These are phyloP conservation scores for Bothriochloa decipiens DNA, from an alignment of 176 grass and related monocot genomes.

Conservation along the genomic window DNA sequence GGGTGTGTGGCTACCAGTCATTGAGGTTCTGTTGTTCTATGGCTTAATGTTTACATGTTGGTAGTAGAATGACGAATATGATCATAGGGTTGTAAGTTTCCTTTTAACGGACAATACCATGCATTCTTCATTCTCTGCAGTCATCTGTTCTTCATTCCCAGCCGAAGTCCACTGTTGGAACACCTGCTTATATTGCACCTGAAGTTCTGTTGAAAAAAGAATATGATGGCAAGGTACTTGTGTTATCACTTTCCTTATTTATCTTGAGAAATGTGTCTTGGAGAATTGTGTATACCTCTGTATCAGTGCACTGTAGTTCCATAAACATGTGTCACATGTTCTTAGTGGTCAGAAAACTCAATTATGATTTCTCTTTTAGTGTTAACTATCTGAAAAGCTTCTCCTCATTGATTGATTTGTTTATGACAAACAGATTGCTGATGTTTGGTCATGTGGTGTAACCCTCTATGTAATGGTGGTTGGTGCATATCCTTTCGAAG, in stretches of 20 bases:
- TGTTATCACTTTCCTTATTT: constrained; percentile 2
- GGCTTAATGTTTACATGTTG: not conserved
- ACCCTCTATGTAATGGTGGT: constrained; percentile 86
- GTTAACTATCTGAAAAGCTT: not conserved
- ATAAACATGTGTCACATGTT: not conserved
- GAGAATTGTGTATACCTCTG: not conserved
- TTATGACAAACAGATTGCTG: constrained; percentile 68
- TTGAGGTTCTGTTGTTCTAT: constrained; percentile 19
- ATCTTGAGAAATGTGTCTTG: not conserved
- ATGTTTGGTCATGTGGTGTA: constrained; percentile 85
- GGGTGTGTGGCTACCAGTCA: not conserved
- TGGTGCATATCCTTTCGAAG: constrained; percentile 84
- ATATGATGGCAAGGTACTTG: constrained; percentile 80
- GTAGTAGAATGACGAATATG: constrained; percentile 7
- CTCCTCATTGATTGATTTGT: constrained; percentile 23
- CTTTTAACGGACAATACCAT: constrained; percentile 15
- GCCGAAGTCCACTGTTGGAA: constrained; percentile 87
- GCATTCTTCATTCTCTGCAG: constrained; percentile 49
- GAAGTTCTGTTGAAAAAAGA: constrained; percentile 85
- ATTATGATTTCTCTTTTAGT: not conserved
- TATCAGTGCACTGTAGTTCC: constrained; percentile 8
- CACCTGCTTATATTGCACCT: constrained; percentile 83
- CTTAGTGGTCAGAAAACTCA: not conserved
- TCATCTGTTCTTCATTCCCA: constrained; percentile 84
- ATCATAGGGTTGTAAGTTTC: not conserved